Evolutionary conservation across 108 stramenopile species (phyloP).

Genomic region (Cyclotella atomus): DNA sequence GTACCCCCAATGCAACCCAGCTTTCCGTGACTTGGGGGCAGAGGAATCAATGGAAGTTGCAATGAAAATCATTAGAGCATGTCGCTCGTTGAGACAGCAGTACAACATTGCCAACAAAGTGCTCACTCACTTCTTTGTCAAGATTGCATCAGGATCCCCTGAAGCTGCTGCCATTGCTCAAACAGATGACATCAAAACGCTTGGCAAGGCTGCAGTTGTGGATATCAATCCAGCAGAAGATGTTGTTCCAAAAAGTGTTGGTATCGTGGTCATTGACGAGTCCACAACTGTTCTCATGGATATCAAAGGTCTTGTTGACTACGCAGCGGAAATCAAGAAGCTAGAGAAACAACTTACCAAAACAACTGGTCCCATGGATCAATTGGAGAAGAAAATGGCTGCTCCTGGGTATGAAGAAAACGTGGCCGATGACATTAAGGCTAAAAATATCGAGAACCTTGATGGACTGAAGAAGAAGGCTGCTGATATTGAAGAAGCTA

Average conservation of each 20-base stretch:
- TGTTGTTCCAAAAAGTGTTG: constrained; percentile 72
- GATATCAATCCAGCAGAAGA: constrained; percentile 65
- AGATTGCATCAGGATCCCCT: constrained; percentile 57
- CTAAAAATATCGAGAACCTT: constrained; percentile 68
- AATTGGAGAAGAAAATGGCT: constrained; percentile 72
- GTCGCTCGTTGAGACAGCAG: constrained; percentile 78
- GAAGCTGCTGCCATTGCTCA: constrained; percentile 52
- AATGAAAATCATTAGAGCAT: constrained; percentile 84
- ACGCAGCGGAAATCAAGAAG: constrained; percentile 90
- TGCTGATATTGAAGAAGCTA: constrained; percentile 77
- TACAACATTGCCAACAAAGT: constrained; percentile 89
- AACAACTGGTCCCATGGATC: constrained; percentile 56
- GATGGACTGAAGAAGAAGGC: constrained; percentile 76
- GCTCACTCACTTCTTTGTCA: constrained; percentile 86
- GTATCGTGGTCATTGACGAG: constrained; percentile 85
- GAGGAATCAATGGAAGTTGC: constrained; percentile 82
- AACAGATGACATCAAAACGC: constrained; percentile 81
- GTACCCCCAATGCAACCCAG: constrained; percentile 79
- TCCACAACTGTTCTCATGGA: constrained; percentile 89
- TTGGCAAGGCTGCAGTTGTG: constrained; percentile 75
- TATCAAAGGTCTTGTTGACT: constrained; percentile 96
- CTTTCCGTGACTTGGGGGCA: constrained; percentile 57
- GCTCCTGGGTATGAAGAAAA: constrained; percentile 80
- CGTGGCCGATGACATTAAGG: constrained; percentile 69
- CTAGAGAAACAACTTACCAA: constrained; percentile 80